These are phyloP conservation scores for Boletus subparvulus DNA, from an alignment of 768 basidiomycete species.

Conservation along the genomic window DNA sequence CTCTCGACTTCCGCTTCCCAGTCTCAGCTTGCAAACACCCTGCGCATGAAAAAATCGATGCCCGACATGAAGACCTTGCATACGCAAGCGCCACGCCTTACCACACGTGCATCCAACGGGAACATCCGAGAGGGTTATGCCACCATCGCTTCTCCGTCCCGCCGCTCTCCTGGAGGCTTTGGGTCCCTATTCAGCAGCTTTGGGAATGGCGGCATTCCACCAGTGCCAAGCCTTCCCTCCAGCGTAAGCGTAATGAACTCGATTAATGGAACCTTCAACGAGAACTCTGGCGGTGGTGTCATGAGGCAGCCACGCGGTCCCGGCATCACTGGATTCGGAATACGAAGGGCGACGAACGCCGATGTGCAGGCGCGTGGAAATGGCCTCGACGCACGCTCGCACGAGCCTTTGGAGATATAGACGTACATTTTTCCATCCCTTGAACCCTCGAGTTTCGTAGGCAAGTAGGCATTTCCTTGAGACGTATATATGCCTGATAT, in stretches of 20 bases:
- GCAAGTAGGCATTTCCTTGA: slow-evolving; percentile 20
- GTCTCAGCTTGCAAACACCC: slow-evolving; percentile 46
- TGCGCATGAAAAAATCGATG: slow-evolving; percentile 98
- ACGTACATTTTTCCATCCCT: slow-evolving; percentile 4
- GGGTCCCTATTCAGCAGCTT: slow-evolving; percentile 63
- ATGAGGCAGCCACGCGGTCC: slow-evolving; percentile 87
- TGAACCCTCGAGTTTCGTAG: slow-evolving; percentile 7
- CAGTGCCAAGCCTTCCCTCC: slow-evolving; percentile 74
- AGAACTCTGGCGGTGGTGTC: slow-evolving; percentile 47
- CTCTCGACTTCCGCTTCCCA: slow-evolving; percentile 52
- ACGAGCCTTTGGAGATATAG: slow-evolving; percentile 85
- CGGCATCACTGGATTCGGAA: slow-evolving; percentile 70
- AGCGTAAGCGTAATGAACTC: slow-evolving; percentile 49
- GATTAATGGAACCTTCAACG: slow-evolving; percentile 45
- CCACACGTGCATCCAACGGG: slow-evolving; percentile 80
- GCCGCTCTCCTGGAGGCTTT: slow-evolving; percentile 71
- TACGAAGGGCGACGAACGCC: slow-evolving; percentile 43
- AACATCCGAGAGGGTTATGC: slow-evolving; percentile 87
- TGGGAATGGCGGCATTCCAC: slow-evolving; percentile 53
- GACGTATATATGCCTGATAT: slow-evolving; percentile 28
- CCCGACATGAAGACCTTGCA: slow-evolving; percentile 93
- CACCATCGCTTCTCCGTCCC: slow-evolving; percentile 80
- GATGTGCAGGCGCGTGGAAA: slow-evolving; percentile 51
- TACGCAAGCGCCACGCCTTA: slow-evolving; percentile 73
- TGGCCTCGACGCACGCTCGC: slow-evolving; percentile 80